A percentile compares a stretch with the other conserved stretches of the same genome.
Evolutionary conservation across 169 alveolate genomes (phyloP).

Genomic region (Plasmodium inui): DNA sequence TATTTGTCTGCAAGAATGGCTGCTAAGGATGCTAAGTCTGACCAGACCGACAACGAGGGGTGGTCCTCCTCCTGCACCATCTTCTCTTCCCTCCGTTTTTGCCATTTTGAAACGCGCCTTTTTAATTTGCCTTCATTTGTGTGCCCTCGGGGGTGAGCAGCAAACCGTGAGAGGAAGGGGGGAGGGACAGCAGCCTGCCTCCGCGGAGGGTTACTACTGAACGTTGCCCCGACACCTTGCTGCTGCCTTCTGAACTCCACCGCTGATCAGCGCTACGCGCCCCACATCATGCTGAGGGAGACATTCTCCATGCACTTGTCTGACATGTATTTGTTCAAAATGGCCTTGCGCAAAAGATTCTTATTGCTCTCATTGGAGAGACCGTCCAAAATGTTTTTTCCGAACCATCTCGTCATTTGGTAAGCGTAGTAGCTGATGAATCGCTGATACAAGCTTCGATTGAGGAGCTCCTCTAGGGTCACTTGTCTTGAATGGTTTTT

Average conservation of each 20-base stretch:
- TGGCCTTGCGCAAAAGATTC: constrained; percentile 25
- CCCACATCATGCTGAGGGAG: constrained; percentile 70
- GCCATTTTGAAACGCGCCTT: background rate
- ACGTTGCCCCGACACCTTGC: too few relatives aligned
- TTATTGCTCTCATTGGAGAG: constrained; percentile 37
- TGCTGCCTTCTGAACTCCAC: background rate
- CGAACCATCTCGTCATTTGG: constrained; percentile 22
- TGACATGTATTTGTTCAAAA: constrained; percentile 7
- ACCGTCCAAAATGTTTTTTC: constrained; percentile 26
- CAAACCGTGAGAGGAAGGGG: background rate
- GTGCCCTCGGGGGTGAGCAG: background rate
- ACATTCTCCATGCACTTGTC: constrained; percentile 29
- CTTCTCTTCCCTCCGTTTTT: background rate
- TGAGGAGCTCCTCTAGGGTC: constrained; percentile 8
- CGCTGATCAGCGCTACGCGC: background rate
- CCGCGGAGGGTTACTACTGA: background rate
- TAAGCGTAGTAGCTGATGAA: constrained; percentile 40
- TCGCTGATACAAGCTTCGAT: constrained; percentile 16
- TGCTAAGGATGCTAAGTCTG: background rate
- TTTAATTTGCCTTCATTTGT: background rate
- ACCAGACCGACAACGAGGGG: background rate
- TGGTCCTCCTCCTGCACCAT: background rate
- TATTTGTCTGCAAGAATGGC: background rate
- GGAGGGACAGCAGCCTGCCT: background rate
- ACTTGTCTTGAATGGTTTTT: background rate